Evolutionary conservation across 345 rosid species (phyloP), one percentile per base, ranked within the genome.

Genomic region (Geranium brycei): DNA sequence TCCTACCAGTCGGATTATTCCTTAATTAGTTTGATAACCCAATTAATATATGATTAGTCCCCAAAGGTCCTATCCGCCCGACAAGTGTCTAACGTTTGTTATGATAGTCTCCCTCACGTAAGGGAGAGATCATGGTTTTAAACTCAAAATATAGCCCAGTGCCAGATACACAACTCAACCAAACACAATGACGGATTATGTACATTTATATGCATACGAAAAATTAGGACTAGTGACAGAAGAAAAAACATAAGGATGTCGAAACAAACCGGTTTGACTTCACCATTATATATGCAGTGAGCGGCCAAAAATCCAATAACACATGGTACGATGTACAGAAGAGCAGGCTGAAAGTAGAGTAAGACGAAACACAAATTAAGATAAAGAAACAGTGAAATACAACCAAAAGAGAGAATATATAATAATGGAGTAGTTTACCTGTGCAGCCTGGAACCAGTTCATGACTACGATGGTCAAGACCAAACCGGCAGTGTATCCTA

Each of bases 381-480:
- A 47, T 13, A 47, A 47, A 2, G 53, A 8, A 47, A 11, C 53
- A 47, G 1, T 7, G 53, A 47, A 47, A 47, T 47, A 1, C 3
- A 47, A 10, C 14, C 15, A 2, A 8, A 13, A 47, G 53, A 47
- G 15, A 47, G 3, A 47, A 47, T 13, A 47, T 10, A 6, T 47
- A 11, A 35, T 35, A 35, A 35, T 7, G 41, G 41, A 35, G 10
- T 35, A 47, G 12, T 13, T 71, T 58, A 84, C 99, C 95, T 95
- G 99, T 17, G 99, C 97, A 58, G 99, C 97, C 80, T 95, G 97
- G 72, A 95, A 91, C 99, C 97, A 95, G 84, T 95, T 95, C 99
- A 95, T 95, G 69, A 91, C 97, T 59, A 85, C 56, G 62, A 91
- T 95, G 15, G 99, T 95, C 57, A 88, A 92, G 62, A 95, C 72